Evolutionary conservation across 495 filamentous ascomycete species (phyloP), one percentile per base, ranked within the genome.

Genomic region (Pyronema domesticum): DNA sequence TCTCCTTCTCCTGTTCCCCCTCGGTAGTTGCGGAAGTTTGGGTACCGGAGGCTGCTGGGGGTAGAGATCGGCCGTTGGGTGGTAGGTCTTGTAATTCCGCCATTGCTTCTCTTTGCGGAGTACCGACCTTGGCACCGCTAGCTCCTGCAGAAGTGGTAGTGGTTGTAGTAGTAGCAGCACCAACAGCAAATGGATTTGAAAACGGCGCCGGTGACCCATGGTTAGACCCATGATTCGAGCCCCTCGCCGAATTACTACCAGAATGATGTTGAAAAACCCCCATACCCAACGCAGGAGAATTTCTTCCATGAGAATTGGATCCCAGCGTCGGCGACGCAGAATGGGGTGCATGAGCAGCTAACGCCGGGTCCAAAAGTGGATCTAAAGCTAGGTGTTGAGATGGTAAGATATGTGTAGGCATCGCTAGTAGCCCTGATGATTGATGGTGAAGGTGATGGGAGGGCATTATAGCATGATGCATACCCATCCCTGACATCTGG

Each of bases 71-170:
- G 36, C 11, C 7, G 17, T 53, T 40, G 3, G 35, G 50, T 42
- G 50, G 69, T 6, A 71, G 70, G 55, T 67, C 65, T 34, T 67
- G 59, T 35, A 65, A 59, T 44, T 71, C 68, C 23, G 59, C 48
- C 33, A 67, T 65, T 48, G 69, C 70, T 10, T 51, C 53, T 7
- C 63, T 34, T 37, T 60, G 51, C 19, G 51, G 39, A 34, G 60
- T 60, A 11, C 51, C 53, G 1, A 5, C 1, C 23, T 30, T 35
- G 57, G 67, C 46, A 34, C 57, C 45, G 4, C 6, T 2, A 48
- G 45, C 39, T 53, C 58, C 15, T 30, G 2, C 23, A 30, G 23
- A 30, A 30, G 5, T 5, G 23, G 58, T 9, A 51, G 45, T 18
- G 67, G 57, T n/a, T 61, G 56, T 37, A 66, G 39, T 5, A 7